A percentile compares a stretch with the other conserved stretches of the same genome.
Conservation (phyloP, 305 asterid species). For the Fraxinus platypoda region DNA sequence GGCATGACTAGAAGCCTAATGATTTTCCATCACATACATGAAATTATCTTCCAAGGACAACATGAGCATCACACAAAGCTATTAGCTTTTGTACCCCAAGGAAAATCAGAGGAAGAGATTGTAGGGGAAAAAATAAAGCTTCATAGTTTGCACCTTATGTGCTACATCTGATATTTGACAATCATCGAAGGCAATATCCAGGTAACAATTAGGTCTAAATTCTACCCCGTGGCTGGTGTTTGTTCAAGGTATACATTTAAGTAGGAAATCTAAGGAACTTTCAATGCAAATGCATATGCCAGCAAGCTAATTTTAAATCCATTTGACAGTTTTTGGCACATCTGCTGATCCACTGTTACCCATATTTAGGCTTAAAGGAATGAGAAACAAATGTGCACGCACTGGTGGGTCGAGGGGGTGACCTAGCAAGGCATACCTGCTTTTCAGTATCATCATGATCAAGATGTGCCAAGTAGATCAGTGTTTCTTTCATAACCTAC, state of each 20-base stretch:
- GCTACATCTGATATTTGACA: background rate
- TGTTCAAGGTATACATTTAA: background rate
- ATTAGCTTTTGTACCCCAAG: background rate
- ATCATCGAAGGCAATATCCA: background rate
- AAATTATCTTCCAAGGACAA: background rate
- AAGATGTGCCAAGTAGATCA: slow-evolving; percentile 94
- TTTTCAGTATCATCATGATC: slow-evolving; percentile 99
- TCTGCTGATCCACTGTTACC: background rate
- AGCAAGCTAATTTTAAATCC: background rate
- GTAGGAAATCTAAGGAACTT: background rate
- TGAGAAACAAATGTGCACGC: background rate
- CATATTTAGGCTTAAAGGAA: background rate
- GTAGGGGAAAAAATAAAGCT: background rate
- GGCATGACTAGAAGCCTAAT: background rate
- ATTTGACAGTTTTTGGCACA: background rate
- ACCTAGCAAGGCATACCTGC: slow-evolving; percentile 49
- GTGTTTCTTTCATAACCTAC: slow-evolving; percentile 98
- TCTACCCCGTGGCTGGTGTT: background rate
- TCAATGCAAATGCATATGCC: background rate
- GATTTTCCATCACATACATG: slow-evolving; percentile 3
- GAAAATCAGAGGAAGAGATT: background rate
- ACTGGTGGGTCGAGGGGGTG: background rate
- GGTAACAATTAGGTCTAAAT: background rate
- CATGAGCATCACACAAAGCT: background rate
- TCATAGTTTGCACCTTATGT: background rate